Percentiles rank a stretch among this genome's conserved stretches.
Evolutionary conservation across 208 protist species (phyloP).

Genomic region (Crithidia expoeki): DNA sequence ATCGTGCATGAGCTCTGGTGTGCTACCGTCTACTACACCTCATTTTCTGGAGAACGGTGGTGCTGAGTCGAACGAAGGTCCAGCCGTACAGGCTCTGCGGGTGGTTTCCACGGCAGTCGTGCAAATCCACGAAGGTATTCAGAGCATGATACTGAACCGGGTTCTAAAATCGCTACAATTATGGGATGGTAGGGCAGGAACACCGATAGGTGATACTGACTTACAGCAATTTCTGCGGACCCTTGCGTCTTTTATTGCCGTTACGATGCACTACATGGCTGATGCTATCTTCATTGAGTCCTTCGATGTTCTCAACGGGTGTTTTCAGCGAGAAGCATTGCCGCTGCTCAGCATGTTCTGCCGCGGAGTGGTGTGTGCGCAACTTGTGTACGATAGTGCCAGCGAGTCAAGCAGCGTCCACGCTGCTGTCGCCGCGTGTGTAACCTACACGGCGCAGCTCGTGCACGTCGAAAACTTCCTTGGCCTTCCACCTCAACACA

Average conservation of each 20-base stretch:
- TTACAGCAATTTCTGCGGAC: not conserved
- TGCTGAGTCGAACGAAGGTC: conserved; percentile 6
- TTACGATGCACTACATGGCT: conserved; percentile 27
- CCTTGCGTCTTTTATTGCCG: conserved; percentile 12
- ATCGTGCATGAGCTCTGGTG: conserved; percentile 12
- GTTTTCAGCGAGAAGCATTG: conserved; percentile 9
- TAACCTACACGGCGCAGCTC: conserved; percentile 18
- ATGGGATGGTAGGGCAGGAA: not conserved
- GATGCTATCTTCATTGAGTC: conserved; percentile 17
- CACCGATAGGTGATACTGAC: not conserved
- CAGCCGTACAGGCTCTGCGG: conserved; percentile 12
- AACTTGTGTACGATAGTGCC: conserved; percentile 25
- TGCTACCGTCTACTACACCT: conserved; percentile 9
- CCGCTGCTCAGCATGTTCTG: conserved; percentile 20
- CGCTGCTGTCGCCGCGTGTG: conserved; percentile 24
- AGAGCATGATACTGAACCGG: conserved; percentile 4
- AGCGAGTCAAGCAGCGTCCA: conserved; percentile 26
- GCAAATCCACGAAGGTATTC: conserved; percentile 6
- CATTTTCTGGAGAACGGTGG: conserved; percentile 1
- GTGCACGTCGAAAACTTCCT: conserved; percentile 8
- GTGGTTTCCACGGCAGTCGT: conserved; percentile 1
- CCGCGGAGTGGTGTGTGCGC: not conserved
- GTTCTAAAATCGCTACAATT: not conserved
- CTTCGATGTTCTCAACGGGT: conserved; percentile 5
- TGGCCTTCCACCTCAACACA: not conserved